A percentile compares a stretch with the other conserved stretches of the same genome.
Evolutionary conservation across 768 basidiomycete species (phyloP).

Genomic region (Russula foetens): DNA sequence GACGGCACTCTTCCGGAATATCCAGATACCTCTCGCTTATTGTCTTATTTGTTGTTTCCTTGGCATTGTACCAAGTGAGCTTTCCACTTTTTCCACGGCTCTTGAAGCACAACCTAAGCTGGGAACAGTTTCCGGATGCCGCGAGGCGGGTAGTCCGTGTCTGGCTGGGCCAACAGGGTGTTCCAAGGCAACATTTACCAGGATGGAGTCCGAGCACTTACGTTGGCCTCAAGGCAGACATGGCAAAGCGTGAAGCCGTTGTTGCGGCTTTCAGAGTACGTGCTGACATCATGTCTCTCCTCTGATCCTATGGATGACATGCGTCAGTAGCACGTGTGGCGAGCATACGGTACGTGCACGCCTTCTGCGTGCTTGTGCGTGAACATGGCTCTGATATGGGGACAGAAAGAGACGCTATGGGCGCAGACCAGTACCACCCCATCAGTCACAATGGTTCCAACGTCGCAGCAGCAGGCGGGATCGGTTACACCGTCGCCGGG

Average conservation of each 20-base stretch:
- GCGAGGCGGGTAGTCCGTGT: not conserved
- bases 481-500: slow-evolving; percentile 87
- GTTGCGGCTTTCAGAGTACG: slow-evolving; percentile 73
- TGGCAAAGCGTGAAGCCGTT: slow-evolving; percentile 56
- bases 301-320: slow-evolving; percentile 8
- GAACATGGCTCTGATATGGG: slow-evolving; percentile 16
- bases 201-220: slow-evolving; percentile 16
- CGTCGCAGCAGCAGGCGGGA: slow-evolving; percentile 64
- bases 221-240: slow-evolving; percentile 45
- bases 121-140: slow-evolving; percentile 3
- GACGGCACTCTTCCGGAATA: not conserved
- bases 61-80: slow-evolving; percentile 11
- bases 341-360: slow-evolving; percentile 65
- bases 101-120: not conserved
- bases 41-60: not conserved
- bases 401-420: slow-evolving; percentile 83
- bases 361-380: slow-evolving; percentile 3
- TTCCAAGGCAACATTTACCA: slow-evolving; percentile 8
- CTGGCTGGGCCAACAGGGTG: slow-evolving; percentile 8
- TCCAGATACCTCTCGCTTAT: not conserved
- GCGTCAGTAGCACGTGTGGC: slow-evolving; percentile 67
- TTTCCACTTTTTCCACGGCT: not conserved
- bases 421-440: slow-evolving; percentile 88
- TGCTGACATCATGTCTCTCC: not conserved
- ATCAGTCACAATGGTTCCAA: slow-evolving; percentile 68